phyloP scores from a whole-genome alignment of 257 asterid genomes.

The Solanum chmielewskii region DNA sequence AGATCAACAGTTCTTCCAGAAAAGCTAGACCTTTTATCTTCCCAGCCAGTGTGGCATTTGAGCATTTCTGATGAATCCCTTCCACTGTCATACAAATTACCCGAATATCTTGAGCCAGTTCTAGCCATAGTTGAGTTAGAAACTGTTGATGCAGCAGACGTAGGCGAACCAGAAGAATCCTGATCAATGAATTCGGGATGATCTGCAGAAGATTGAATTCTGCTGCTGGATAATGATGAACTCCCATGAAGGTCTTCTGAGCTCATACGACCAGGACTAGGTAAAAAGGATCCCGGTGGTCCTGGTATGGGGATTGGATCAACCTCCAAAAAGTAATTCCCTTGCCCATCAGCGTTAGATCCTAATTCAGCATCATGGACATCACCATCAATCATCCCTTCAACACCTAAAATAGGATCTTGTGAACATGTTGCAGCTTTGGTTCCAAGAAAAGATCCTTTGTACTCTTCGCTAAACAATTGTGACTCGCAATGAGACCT shows the following conservation, averaged over 20 bases:
- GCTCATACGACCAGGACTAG: conserved; percentile 74
- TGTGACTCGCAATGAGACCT: conserved; percentile 18
- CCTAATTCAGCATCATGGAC: conserved; percentile 23
- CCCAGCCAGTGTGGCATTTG: conserved; percentile 4
- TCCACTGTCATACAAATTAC: conserved; percentile 15
- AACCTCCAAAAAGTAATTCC: conserved; percentile 56
- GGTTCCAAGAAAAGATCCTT: conserved; percentile 14
- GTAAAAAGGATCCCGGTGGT: conserved; percentile 90
- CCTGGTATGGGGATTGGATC: conserved; percentile 90
- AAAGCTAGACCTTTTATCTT: conserved; percentile 16
- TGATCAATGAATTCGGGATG: conserved; percentile 46
- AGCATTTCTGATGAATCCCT: conserved; percentile 2
- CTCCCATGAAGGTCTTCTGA: conserved; percentile 75
- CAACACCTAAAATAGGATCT: conserved; percentile 37
- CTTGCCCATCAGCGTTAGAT: conserved; percentile 30
- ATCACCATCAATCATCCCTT: conserved; percentile 21
- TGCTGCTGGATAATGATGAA: conserved; percentile 66
- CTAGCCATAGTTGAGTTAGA: conserved; percentile 44
- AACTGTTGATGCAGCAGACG: conserved; percentile 44
- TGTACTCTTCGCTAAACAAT: conserved; percentile 16
- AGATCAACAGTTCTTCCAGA: conserved; percentile 15
- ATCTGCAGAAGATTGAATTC: conserved; percentile 65
- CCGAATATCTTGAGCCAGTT: conserved; percentile 30
- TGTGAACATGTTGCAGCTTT: conserved; percentile 13
- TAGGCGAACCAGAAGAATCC: conserved; percentile 68